A percentile compares a stretch with the other conserved stretches of the same genome.
phyloP scores from a whole-genome alignment of 345 rosid species.

The Eucalyptus pauciflora region DNA sequence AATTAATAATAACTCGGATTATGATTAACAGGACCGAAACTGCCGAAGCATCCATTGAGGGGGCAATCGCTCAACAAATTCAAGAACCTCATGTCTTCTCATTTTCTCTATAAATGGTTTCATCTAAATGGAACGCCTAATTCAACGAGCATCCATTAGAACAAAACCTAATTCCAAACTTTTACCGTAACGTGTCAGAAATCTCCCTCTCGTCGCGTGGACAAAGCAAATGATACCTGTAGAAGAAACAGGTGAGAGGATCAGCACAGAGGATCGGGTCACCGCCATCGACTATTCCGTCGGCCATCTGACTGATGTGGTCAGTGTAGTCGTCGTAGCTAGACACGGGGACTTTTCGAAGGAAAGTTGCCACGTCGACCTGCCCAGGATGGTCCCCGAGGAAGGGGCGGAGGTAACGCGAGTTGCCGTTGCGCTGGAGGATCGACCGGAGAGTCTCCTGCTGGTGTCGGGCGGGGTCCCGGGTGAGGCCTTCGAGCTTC shows the following conservation, averaged over 20 bases:
- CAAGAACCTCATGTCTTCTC: background rate
- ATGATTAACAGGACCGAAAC: background rate
- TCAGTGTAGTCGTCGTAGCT: conserved; percentile 30
- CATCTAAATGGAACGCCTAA: background rate
- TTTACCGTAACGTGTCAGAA: background rate
- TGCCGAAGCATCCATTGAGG: background rate
- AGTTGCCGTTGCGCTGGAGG: conserved; percentile 20
- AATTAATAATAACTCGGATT: background rate
- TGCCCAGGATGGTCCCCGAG: conserved; percentile 1
- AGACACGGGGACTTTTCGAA: conserved; percentile 23
- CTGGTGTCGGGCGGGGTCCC: conserved; percentile 17
- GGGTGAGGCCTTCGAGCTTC: conserved; percentile 24
- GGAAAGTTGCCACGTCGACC: conserved; percentile 13
- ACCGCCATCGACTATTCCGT: background rate
- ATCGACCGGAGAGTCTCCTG: conserved; percentile 27
- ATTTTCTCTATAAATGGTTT: background rate
- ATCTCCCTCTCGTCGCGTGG: background rate
- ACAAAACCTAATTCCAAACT: background rate
- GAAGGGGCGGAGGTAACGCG: conserved; percentile 18
- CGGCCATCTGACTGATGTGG: conserved; percentile 22
- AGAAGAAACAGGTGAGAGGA: conserved; percentile 33
- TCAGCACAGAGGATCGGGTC: conserved; percentile 23
- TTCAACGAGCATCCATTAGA: background rate
- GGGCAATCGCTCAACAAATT: background rate
- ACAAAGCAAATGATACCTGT: conserved; percentile 8